Base-by-base conservation (phyloP, 768 basidiomycete species). In the Pleurotus platypus region DNA sequence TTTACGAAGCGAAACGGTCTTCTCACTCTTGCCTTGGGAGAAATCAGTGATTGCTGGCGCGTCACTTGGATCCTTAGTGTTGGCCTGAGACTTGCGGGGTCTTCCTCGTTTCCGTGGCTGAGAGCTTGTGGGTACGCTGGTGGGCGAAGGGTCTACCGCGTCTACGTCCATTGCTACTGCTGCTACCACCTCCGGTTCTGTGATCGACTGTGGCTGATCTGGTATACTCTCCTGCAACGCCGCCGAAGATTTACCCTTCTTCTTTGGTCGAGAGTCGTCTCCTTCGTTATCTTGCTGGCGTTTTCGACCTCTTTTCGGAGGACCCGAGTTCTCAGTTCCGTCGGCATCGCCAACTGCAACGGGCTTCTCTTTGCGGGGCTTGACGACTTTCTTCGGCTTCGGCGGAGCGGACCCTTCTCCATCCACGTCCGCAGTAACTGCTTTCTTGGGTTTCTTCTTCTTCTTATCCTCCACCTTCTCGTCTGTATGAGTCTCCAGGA, bases 41-140 rank as follows among this genome's bases (percentile, higher is more conserved):
- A 11, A 0, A 35, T 8, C 30, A 3, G 30, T 8, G 9, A 11
- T 35, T 6, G 15, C 49, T 27, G 20, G n/a, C 12, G n/a, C 4
- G 6, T n/a, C 20, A 2, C 42, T 16, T 0, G 42, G 42, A 2
- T 45, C 11, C 13, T 35, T 3, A 11, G 22, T 50, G 11, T 16
- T 45, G n/a, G n/a, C n/a, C 48, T 58, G 60, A 15, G 58, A 58
- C 58, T 76, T 76, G 13, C 64, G 60, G 6, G 63, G 67, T 20
- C 71, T 70, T n/a, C 71, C 71, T 35, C 74, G 73, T 62, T 74
- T 75, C 63, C 66, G 72, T 5, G 69, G 69, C 12, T 57, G 56
- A 46, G 51, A 12, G 42, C 61, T 26, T 26, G 24, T 46, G 7
- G 49, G 13, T 20, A 59, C 30, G 2, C 30, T 9, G 30, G 7